Conservation (phyloP, 352 stramenopile genomes). For the Globisporangium ultimum region DNA sequence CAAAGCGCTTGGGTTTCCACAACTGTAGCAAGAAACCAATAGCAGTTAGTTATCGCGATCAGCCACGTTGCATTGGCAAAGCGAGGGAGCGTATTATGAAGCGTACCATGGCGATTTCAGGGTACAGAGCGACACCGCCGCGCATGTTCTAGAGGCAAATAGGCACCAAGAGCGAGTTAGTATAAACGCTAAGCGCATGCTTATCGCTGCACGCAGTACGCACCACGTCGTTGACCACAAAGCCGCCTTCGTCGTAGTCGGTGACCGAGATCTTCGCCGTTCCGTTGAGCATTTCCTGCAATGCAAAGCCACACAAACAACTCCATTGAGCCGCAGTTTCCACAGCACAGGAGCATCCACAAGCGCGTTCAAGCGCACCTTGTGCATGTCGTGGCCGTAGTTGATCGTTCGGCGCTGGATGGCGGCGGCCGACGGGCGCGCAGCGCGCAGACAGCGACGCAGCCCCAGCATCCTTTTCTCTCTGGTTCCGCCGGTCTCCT, state of each 20-base stretch:
- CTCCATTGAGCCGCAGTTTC: background rate
- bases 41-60: background rate
- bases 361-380: conserved; percentile 22
- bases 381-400: conserved; percentile 85
- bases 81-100: too few relatives aligned
- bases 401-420: conserved; percentile 55
- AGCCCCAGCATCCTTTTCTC: background rate
- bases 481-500: too few relatives aligned
- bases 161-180: too few relatives aligned
- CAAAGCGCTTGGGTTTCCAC: conserved; percentile 72
- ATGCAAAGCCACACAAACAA: background rate
- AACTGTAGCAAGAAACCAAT: conserved; percentile 31
- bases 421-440: background rate
- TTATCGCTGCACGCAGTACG: too few relatives aligned
- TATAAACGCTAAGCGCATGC: too few relatives aligned
- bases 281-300: conserved; percentile 80
- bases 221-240: conserved; percentile 74
- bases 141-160: conserved; percentile 49
- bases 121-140: conserved; percentile 62
- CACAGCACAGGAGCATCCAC: too few relatives aligned
- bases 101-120: conserved; percentile 72
- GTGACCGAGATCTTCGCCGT: conserved; percentile 76
- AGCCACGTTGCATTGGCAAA: background rate
- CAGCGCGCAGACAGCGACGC: conserved; percentile 11
- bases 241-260: conserved; percentile 84